phyloP scores from a whole-genome alignment of 129 eudicot species.

The Ambrosia trifida region DNA sequence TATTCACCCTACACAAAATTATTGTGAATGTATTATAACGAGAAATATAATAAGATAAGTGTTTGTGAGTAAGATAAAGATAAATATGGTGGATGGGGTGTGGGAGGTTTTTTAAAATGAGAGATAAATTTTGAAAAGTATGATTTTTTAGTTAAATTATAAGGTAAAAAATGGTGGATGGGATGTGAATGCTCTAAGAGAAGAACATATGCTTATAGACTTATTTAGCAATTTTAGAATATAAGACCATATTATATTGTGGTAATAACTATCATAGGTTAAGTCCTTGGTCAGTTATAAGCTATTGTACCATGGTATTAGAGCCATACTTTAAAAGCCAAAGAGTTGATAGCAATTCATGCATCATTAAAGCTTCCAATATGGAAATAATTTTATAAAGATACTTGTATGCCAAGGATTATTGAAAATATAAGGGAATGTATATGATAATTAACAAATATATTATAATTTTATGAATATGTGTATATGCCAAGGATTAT shows the following conservation, averaged over 20 bases:
- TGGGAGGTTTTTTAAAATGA: too few species aligned
- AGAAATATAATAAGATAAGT: too few species aligned
- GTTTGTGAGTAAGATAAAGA: too few species aligned
- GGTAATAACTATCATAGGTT: background rate
- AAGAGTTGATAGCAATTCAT: conserved; percentile 8
- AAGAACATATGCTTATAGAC: background rate
- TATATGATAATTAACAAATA: conserved; percentile 12
- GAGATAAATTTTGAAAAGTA: too few species aligned
- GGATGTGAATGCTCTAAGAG: too few species aligned
- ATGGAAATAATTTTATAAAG: background rate
- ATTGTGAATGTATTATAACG: too few species aligned
- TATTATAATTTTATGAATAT: background rate
- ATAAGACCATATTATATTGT: background rate
- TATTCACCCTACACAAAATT: too few species aligned
- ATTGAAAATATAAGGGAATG: background rate
- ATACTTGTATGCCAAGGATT: conserved; percentile 4
- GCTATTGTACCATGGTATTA: conserved; percentile 4
- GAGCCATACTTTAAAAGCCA: conserved; percentile 5
- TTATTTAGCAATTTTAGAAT: background rate
- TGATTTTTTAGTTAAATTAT: too few species aligned
- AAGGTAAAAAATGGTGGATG: too few species aligned
- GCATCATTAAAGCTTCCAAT: conserved; percentile 6
- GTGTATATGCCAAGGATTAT: conserved; percentile 2
- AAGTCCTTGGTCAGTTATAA: background rate
- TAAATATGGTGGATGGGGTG: too few species aligned